phyloP scores from a whole-genome alignment of 192 early-diverging fungal species.

The Helicostylum pulchrum region DNA sequence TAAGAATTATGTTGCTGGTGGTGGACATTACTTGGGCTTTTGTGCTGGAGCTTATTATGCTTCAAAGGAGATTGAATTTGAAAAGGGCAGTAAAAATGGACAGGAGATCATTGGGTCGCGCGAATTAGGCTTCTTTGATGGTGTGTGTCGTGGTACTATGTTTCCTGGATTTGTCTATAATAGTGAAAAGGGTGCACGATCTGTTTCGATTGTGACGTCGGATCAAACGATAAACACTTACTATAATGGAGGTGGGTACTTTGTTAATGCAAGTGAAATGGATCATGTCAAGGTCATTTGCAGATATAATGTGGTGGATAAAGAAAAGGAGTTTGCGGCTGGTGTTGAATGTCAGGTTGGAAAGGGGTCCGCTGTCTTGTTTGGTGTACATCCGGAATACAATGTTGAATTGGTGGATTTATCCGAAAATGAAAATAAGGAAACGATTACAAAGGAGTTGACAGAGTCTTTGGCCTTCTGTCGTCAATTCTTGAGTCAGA shows the following conservation, averaged over 20 bases:
- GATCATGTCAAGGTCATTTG: slow-evolving; percentile 39
- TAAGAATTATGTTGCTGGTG: slow-evolving; percentile 59
- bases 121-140: slow-evolving; percentile 70
- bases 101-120: slow-evolving; percentile 71
- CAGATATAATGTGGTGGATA: slow-evolving; percentile 37
- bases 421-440: slow-evolving; percentile 46
- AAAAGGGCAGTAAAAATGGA: slow-evolving; percentile 51
- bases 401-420: slow-evolving; percentile 55
- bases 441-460: slow-evolving; percentile 47
- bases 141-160: slow-evolving; percentile 67
- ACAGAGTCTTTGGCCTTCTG: slow-evolving; percentile 47
- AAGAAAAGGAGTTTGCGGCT: slow-evolving; percentile 45
- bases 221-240: slow-evolving; percentile 34
- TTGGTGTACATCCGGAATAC: slow-evolving; percentile 86
- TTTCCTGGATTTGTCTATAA: slow-evolving; percentile 85
- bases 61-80: slow-evolving; percentile 69
- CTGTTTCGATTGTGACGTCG: slow-evolving; percentile 50
- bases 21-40: slow-evolving; percentile 89
- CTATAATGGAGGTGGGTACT: slow-evolving; percentile 75
- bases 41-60: slow-evolving; percentile 91
- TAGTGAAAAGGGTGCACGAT: slow-evolving; percentile 69
- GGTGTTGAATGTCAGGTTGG: slow-evolving; percentile 70
- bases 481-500: slow-evolving; percentile 49
- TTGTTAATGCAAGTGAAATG: slow-evolving; percentile 40
- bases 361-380: slow-evolving; percentile 63